Evolutionary conservation across 306 rosid species (phyloP), one percentile per base, ranked within the genome.

Genomic region (Corylus americana): DNA sequence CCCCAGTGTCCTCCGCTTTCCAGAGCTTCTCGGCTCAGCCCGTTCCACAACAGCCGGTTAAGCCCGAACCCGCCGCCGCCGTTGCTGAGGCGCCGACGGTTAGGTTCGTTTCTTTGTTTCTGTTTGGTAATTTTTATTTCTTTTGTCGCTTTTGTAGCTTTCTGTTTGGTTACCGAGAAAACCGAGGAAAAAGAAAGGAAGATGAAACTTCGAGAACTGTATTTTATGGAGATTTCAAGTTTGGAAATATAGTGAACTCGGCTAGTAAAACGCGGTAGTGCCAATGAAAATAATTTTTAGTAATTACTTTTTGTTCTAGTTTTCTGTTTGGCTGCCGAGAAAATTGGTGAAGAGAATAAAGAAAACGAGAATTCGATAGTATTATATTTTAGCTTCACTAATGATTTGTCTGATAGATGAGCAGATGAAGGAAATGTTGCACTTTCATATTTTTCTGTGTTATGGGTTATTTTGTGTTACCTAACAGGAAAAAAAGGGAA

Each of bases 1-100:
- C 81, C n/a, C 79, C 86, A 0, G 70, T 75, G 11, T 71, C 86
- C 69, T 83, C 93, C 16, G 90, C 82, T 11, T 89, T 86, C 47
- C 89, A 72, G 48, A 87, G 48, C 81, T 84, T 89, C 80, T 1
- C 86, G 12, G 31, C 87, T 51, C 82, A 67, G 63, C 49, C 83
- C 2, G 70, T 25, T 25, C 68, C 68, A 8, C 68, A 11, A 18
- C 68, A 64, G 11, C 76, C 81, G 45, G 27, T 51, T 12, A 83
- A 88, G 70, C 77, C 78, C 16, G 88, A 81, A 1, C 20, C 76
- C 31, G n/a, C 73, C 14, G 59, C 78, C 3, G 74, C 78, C n/a
- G 73, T 10, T 5, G 4, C 25, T 31, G 67, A 49, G 11, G 11
- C 76, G 48, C 66, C 13, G 71, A 14, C 5, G 91, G 94, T 93